These are phyloP conservation scores for Phytopythium litorale DNA, from an alignment of 352 stramenopile genomes.

Conservation along the genomic window DNA sequence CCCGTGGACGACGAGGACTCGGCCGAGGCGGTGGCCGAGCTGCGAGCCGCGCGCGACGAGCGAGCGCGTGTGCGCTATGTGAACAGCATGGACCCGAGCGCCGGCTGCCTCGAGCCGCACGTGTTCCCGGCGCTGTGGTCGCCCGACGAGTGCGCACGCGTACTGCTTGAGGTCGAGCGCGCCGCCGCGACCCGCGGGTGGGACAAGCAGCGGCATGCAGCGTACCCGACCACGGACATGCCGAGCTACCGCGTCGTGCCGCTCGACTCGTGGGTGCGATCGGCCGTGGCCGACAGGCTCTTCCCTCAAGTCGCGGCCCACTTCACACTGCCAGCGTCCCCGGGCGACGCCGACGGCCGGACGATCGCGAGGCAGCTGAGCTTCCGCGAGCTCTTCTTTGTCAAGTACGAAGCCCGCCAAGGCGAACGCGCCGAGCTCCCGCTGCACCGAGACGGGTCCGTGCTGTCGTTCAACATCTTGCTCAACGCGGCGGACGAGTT, in stretches of 20 bases:
- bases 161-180: conserved; percentile 38
- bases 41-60: conserved; percentile 33
- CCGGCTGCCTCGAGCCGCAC: conserved; percentile 30
- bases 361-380: conserved; percentile 34
- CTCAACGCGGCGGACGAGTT: conserved; percentile 84
- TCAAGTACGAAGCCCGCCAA: conserved; percentile 75
- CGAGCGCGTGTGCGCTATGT: conserved; percentile 45
- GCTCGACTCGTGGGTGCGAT: conserved; percentile 65
- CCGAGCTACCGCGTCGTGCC: conserved; percentile 64
- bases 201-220: conserved; percentile 72
- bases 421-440: conserved; percentile 73
- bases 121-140: conserved; percentile 55
- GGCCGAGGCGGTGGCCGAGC: conserved; percentile 7
- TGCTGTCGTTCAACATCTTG: conserved; percentile 94
- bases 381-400: conserved; percentile 87
- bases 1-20: conserved; percentile 6
- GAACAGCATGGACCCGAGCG: conserved; percentile 40
- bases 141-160: conserved; percentile 34
- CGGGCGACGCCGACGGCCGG: neutral
- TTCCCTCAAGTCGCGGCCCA: conserved; percentile 52
- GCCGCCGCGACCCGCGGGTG: conserved; percentile 46
- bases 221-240: conserved; percentile 84
- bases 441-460: conserved; percentile 91
- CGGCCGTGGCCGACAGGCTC: conserved; percentile 35
- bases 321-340: conserved; percentile 29